These are phyloP conservation scores for Arthrobotrys entomopaga DNA, from an alignment of 2,329 filamentous ascomycete genomes.

Conservation along the genomic window DNA sequence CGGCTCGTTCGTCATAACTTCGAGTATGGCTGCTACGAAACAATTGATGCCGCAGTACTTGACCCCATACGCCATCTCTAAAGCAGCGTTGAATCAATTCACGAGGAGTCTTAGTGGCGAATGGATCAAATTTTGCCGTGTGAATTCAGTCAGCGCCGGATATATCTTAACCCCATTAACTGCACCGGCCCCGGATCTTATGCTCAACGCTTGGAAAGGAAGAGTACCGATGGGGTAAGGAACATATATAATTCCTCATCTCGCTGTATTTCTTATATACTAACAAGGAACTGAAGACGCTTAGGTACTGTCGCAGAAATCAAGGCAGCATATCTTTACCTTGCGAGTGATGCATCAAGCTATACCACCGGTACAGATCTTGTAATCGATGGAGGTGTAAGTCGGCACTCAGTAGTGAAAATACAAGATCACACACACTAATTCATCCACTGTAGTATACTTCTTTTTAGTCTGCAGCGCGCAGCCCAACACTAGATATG, in stretches of 20 bases:
- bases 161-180: constrained; percentile 80
- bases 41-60: constrained; percentile 81
- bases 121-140: constrained; percentile 78
- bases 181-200: constrained; percentile 71
- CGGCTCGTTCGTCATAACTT: constrained; percentile 83
- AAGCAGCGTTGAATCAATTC: constrained; percentile 70
- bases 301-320: constrained; percentile 78
- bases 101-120: constrained; percentile 74
- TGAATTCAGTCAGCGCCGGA: constrained; percentile 77
- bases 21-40: constrained; percentile 80
- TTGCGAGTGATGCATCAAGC: constrained; percentile 85
- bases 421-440: neutral
- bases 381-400: constrained; percentile 72
- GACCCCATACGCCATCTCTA: constrained; percentile 77
- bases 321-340: constrained; percentile 82
- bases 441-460: too few relatives aligned
- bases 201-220: constrained; percentile 77
- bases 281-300: constrained; percentile 64
- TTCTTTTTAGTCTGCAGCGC: too few relatives aligned
- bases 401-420: neutral
- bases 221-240: constrained; percentile 79
- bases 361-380: constrained; percentile 81
- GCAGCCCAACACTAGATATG: too few relatives aligned
- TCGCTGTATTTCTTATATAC: neutral
- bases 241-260: neutral